A percentile compares a stretch with the other conserved stretches of the same genome.
phyloP scores from a whole-genome alignment of 805 yeast species.

The Hyphopichia homilentoma region DNA sequence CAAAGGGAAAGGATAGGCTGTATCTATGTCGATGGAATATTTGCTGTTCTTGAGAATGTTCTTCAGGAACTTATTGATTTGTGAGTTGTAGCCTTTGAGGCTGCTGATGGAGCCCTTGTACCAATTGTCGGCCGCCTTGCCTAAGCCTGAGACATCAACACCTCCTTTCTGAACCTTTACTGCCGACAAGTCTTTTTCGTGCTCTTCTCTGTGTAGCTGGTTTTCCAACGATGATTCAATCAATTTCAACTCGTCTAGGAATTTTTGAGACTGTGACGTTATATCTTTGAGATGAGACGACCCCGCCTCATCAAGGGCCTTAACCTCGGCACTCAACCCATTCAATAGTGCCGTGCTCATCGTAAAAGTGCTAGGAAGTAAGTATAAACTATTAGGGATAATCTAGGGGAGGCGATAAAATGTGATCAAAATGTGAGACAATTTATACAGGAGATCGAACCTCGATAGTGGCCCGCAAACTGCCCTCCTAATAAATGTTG shows the following conservation, averaged over 20 bases:
- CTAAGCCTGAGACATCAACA: slow-evolving; percentile 13
- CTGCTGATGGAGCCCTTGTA: slow-evolving; percentile 29
- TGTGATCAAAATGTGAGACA: too few relatives aligned
- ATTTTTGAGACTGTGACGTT: slow-evolving; percentile 16
- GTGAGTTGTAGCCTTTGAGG: slow-evolving; percentile 34
- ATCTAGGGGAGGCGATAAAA: too few relatives aligned
- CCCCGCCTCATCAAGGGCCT: slow-evolving; percentile 19
- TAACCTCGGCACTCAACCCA: slow-evolving; percentile 24
- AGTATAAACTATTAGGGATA: too few relatives aligned
- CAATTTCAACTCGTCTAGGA: slow-evolving; percentile 20
- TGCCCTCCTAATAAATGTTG: too few relatives aligned
- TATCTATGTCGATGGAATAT: slow-evolving; percentile 32
- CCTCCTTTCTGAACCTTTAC: slow-evolving; percentile 1
- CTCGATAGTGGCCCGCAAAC: too few relatives aligned
- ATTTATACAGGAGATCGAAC: too few relatives aligned
- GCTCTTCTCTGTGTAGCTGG: slow-evolving; percentile 10
- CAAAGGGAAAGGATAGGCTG: slow-evolving; percentile 39
- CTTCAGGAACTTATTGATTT: slow-evolving; percentile 31
- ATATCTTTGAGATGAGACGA: slow-evolving; percentile 14
- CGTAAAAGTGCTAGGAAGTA: too few relatives aligned
- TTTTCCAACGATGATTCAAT: slow-evolving; percentile 19
- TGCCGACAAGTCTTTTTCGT: slow-evolving; percentile 3
- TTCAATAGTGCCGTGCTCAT: slow-evolving; percentile 19
- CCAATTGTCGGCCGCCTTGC: slow-evolving; percentile 24
- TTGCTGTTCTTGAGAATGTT: slow-evolving; percentile 24